Conservation (phyloP, 192 early-diverging fungal species). For the Coemansia sp. region DNA sequence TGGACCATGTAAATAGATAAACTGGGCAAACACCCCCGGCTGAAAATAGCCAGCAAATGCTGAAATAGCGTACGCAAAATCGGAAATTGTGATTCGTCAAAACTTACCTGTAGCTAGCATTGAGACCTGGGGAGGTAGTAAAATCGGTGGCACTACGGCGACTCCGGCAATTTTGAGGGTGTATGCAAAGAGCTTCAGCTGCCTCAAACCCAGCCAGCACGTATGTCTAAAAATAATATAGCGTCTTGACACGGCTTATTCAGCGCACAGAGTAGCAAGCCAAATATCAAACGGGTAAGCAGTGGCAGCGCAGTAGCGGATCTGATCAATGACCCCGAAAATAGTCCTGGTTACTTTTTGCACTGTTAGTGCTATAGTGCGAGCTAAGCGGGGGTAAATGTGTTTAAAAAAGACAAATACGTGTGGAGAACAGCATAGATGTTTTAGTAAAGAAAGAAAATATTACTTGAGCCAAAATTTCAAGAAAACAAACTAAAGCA, state of each 20-base stretch:
- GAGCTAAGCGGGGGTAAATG: not conserved
- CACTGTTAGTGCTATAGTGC: not conserved
- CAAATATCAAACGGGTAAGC: not conserved
- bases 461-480: not conserved
- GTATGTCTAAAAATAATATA: constrained; percentile 9
- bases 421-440: not conserved
- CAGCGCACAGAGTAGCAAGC: not conserved
- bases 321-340: constrained; percentile 7
- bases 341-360: not conserved
- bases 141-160: not conserved
- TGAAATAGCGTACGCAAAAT: constrained; percentile 18
- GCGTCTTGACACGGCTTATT: not conserved
- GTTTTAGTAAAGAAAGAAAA: not conserved
- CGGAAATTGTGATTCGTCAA: constrained; percentile 2
- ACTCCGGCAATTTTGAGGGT: not conserved
- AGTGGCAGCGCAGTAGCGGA: constrained; percentile 1
- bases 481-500: not conserved
- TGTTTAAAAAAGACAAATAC: not conserved
- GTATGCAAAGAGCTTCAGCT: not conserved
- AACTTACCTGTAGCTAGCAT: constrained; percentile 2
- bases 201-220: not conserved
- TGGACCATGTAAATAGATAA: not conserved
- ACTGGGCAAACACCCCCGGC: not conserved
- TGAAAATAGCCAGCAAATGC: constrained; percentile 29
- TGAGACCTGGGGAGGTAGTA: not conserved